phyloP scores from a whole-genome alignment of 1,284 basidiomycete species.

The Sutorius eximius region DNA sequence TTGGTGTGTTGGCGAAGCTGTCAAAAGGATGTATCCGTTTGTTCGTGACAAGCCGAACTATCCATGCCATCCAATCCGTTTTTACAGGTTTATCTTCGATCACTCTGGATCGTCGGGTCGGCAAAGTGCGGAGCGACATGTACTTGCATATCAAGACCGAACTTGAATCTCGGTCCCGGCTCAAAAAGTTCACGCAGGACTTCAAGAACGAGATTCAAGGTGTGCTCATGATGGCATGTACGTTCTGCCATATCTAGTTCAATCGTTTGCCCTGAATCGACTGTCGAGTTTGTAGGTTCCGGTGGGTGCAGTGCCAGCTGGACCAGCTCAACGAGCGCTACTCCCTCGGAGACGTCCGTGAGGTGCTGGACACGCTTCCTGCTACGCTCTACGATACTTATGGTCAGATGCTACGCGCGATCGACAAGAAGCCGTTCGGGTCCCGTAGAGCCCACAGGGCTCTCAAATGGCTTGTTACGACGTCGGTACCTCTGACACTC shows the following conservation, averaged over 20 bases:
- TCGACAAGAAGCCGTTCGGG: not conserved
- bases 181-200: not conserved
- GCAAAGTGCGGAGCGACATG: conserved; percentile 7
- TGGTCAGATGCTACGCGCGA: not conserved
- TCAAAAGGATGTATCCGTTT: not conserved
- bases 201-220: not conserved
- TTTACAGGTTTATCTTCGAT: not conserved
- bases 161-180: not conserved
- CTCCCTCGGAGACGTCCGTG: not conserved
- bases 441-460: not conserved
- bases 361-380: conserved; percentile 1
- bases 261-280: not conserved
- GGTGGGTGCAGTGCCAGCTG: conserved; percentile 14
- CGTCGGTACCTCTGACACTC: not conserved
- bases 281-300: conserved; percentile 4
- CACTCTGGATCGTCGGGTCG: not conserved
- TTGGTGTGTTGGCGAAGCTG: not conserved
- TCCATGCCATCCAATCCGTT: not conserved
- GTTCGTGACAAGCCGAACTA: not conserved
- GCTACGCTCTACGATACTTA: conserved; percentile 3
- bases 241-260: not conserved
- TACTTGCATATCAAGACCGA: not conserved
- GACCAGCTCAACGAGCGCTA: not conserved
- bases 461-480: not conserved
- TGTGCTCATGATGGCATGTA: conserved; percentile 9